Evolutionary conservation across 2,329 filamentous ascomycete species (phyloP).

Genomic region (Talaromyces marneffei): DNA sequence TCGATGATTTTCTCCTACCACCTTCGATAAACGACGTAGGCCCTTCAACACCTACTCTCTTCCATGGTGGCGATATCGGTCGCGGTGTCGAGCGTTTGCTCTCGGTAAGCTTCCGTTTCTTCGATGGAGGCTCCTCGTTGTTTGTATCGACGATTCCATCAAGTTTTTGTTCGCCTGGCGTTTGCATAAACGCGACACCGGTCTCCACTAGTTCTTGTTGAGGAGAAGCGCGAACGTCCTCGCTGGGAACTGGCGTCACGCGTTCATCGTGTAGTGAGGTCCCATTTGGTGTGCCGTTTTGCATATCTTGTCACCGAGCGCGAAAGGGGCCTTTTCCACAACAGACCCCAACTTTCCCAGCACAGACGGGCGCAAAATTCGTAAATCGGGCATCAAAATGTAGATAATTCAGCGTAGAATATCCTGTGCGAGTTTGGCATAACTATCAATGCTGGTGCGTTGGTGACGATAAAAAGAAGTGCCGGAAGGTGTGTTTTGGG

Average conservation of each 20-base stretch:
- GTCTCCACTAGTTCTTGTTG: slow-evolving; percentile 20
- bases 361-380: slow-evolving; percentile 32
- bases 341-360: slow-evolving; percentile 43
- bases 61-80: slow-evolving; percentile 79
- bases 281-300: slow-evolving; percentile 42
- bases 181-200: slow-evolving; percentile 22
- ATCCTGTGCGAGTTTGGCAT: slow-evolving; percentile 40
- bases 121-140: slow-evolving; percentile 38
- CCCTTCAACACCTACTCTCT: slow-evolving; percentile 73
- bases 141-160: slow-evolving; percentile 25
- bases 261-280: slow-evolving; percentile 36
- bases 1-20: slow-evolving; percentile 56
- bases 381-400: slow-evolving; percentile 37
- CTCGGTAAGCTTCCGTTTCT: slow-evolving; percentile 41
- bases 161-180: slow-evolving; percentile 25
- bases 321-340: slow-evolving; percentile 37
- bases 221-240: slow-evolving; percentile 19
- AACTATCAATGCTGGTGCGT: slow-evolving; percentile 39
- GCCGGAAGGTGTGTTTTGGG: slow-evolving; percentile 27
- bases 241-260: slow-evolving; percentile 29
- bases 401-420: slow-evolving; percentile 28
- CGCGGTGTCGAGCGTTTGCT: slow-evolving; percentile 37
- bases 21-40: slow-evolving; percentile 73
- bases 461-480: slow-evolving; percentile 32
- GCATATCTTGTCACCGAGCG: slow-evolving; percentile 41